phyloP scores from a whole-genome alignment of 768 basidiomycete species.

The Sporobolomyces phaffii region DNA sequence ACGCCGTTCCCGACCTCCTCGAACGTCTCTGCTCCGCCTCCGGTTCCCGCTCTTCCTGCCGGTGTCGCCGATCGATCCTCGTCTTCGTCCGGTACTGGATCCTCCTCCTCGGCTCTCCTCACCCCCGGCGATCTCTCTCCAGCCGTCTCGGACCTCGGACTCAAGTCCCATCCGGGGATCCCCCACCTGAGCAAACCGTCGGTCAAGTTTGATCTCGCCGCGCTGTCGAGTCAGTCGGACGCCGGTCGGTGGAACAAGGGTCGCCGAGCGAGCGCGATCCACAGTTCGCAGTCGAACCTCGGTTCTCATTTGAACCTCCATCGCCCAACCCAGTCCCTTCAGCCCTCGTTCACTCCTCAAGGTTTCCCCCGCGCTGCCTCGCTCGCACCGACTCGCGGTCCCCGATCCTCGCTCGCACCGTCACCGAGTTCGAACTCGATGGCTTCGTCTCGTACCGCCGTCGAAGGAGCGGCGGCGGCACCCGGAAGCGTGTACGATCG shows the following conservation, averaged over 20 bases:
- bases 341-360: not conserved
- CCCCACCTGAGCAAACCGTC: not conserved
- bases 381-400: slow-evolving; percentile 6
- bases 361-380: not conserved
- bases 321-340: slow-evolving; percentile 17
- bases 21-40: not conserved
- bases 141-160: slow-evolving; percentile 11
- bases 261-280: slow-evolving; percentile 9
- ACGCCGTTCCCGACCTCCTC: slow-evolving; percentile 13
- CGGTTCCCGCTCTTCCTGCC: not conserved
- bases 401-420: slow-evolving; percentile 7
- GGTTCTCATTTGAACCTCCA: not conserved
- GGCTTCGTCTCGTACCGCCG: slow-evolving; percentile 2
- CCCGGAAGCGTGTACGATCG: slow-evolving; percentile 15
- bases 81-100: slow-evolving; percentile 28
- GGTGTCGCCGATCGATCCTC: slow-evolving; percentile 19
- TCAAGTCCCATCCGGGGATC: not conserved
- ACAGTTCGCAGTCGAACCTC: not conserved
- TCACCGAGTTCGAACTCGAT: slow-evolving; percentile 10
- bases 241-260: not conserved
- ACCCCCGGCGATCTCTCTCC: slow-evolving; percentile 35
- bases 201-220: slow-evolving; percentile 28
- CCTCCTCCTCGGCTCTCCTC: slow-evolving; percentile 20
- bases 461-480: not conserved
- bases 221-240: slow-evolving; percentile 1